Evolutionary conservation across 371 early-diverging fungal genomes (phyloP), one percentile per base, ranked within the genome.

Genomic region (Ordospora colligata): DNA sequence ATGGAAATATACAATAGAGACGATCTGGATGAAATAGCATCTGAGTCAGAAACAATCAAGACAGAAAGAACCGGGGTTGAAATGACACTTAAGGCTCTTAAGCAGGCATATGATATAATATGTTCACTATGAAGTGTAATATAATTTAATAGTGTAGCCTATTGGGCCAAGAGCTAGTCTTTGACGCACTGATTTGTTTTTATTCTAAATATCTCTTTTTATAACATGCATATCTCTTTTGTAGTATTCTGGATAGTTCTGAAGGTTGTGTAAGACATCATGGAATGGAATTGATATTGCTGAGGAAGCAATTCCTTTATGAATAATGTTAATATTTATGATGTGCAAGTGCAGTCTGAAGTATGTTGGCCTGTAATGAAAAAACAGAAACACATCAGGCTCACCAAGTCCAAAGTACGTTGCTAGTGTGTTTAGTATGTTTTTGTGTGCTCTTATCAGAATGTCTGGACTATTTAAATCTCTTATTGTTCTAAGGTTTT

Each of bases 1-100:
- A 86, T 90, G 63, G 96, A 97, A 82, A 85, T 97, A 43, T 97
- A 96, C 87, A 92, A 93, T 86, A 86, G 88, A 22, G 92, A 93
- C 54, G 90, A 90, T 1, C 82, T 95, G 58, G 90, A 90, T 42
- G 92, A 93, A 44, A 85, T 92, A 58, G 85, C 97, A 74, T 90
- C 94, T 84, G 97, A 97, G 87, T 91, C 91, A 47, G 93, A 94
- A 73, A 87, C 87, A 67, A 92, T 92, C 4, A 88, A 89, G 70
- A 89, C 90, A 83, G 88, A 94, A 80, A 89, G 98, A 58, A 21
- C n/a, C 21, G 63, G 51, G 22, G 22, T 72, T 47, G 27, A 72
- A 23, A 47, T 49, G 9, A 72, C 92, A 91, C 0, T 86, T 78
- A 14, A 88, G 83, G 0, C 94, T 89, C 69, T 90, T 88, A 43